Conservation (phyloP, 148 eudicot species). For the Vaccinium corymbosum region DNA sequence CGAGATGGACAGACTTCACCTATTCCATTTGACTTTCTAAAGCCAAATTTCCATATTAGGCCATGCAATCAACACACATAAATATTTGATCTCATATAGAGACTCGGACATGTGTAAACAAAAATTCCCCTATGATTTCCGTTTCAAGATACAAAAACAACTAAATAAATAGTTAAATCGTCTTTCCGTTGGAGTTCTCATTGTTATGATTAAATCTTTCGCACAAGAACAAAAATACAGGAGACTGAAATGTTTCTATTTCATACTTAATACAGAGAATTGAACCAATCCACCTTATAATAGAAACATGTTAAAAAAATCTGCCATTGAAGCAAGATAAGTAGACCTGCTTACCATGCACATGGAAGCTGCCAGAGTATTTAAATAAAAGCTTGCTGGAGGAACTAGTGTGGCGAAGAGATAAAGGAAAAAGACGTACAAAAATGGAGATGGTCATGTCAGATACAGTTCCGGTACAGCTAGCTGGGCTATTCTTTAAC, state of each 20-base stretch:
- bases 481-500: neutral
- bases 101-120: neutral
- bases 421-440: neutral
- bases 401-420: neutral
- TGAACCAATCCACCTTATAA: neutral
- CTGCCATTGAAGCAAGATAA: neutral
- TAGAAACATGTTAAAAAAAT: neutral
- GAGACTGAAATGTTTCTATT: neutral
- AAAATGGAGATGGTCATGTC: neutral
- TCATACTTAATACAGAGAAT: neutral
- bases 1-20: neutral
- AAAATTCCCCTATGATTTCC: neutral
- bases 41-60: neutral
- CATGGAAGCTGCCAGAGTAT: neutral
- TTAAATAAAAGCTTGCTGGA: neutral
- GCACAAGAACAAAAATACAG: neutral
- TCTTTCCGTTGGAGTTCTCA: neutral
- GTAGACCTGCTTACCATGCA: neutral
- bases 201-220: neutral
- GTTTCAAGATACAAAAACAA: neutral
- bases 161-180: neutral
- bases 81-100: neutral
- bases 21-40: neutral
- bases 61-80: neutral
- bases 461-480: neutral